Conservation (phyloP, 371 early-diverging fungal genomes). For the Mucor velutinosus region DNA sequence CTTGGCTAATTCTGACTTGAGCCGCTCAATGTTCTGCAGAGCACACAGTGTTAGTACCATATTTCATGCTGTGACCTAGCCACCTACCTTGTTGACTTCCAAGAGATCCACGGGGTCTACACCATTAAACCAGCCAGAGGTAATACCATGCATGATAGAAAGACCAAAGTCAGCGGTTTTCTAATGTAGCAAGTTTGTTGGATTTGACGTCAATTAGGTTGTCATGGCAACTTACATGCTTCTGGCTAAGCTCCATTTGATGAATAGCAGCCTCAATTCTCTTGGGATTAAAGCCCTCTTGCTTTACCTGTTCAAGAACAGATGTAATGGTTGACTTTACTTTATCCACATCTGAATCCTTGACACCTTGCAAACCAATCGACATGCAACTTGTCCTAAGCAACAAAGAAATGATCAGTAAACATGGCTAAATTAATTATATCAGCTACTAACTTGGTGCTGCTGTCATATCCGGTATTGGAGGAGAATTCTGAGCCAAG, state of each 20-base stretch:
- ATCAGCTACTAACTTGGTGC: slow-evolving; percentile 48
- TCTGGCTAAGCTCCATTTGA: slow-evolving; percentile 86
- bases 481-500: slow-evolving; percentile 92
- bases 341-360: slow-evolving; percentile 54
- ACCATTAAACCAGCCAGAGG: slow-evolving; percentile 89
- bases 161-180: slow-evolving; percentile 91
- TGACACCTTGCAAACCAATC: slow-evolving; percentile 75
- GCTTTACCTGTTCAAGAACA: slow-evolving; percentile 68
- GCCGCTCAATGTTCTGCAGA: slow-evolving; percentile 67
- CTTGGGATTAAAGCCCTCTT: slow-evolving; percentile 77
- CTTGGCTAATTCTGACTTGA: slow-evolving; percentile 62
- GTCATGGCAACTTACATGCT: slow-evolving; percentile 65
- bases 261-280: slow-evolving; percentile 90
- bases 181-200: slow-evolving; percentile 31
- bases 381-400: slow-evolving; percentile 56
- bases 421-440: not conserved
- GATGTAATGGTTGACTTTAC: slow-evolving; percentile 72
- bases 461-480: slow-evolving; percentile 86
- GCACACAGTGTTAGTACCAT: not conserved
- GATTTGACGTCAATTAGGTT: not conserved
- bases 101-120: slow-evolving; percentile 84
- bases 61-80: not conserved
- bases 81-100: slow-evolving; percentile 68
- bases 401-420: not conserved
- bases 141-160: slow-evolving; percentile 74